Evolutionary conservation across 768 basidiomycete species (phyloP).

Genomic region (Megacollybia marginata): DNA sequence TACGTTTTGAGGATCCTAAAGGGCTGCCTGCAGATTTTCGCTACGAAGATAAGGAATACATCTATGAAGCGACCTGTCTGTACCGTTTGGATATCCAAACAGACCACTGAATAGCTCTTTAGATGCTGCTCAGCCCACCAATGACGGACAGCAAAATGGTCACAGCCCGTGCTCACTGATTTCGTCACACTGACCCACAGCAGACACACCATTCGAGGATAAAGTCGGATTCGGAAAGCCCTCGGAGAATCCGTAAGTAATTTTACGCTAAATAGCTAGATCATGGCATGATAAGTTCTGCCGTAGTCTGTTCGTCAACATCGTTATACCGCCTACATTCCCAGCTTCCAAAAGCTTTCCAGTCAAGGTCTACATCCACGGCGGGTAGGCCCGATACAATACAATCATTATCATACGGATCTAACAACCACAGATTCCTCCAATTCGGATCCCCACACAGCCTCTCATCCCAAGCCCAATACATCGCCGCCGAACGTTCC

Average conservation of each 20-base stretch:
- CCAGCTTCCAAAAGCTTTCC: conserved; percentile 39
- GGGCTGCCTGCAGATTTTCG: conserved; percentile 44
- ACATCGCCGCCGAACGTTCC: conserved; percentile 51
- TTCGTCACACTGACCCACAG: not conserved
- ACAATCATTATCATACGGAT: not conserved
- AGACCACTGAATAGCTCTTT: not conserved
- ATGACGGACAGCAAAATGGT: conserved; percentile 56
- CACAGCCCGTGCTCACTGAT: not conserved
- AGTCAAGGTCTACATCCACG: conserved; percentile 72
- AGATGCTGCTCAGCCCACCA: conserved; percentile 58
- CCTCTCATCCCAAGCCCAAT: conserved; percentile 56
- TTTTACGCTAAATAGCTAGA: not conserved
- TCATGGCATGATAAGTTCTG: not conserved
- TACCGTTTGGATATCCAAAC: not conserved
- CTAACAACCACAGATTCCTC: conserved; percentile 43
- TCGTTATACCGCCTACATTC: conserved; percentile 51
- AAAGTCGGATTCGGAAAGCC: conserved; percentile 63
- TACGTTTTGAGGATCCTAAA: conserved; percentile 56
- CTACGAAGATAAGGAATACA: conserved; percentile 57
- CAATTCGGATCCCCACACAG: conserved; percentile 74
- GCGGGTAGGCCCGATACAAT: conserved; percentile 40
- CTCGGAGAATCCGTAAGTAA: conserved; percentile 59
- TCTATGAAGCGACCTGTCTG: conserved; percentile 50
- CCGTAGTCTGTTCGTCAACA: conserved; percentile 56
- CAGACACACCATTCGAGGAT: conserved; percentile 43